Evolutionary conservation across 2,329 filamentous ascomycete genomes (phyloP).

Genomic region (Aspergillus tubingensis): DNA sequence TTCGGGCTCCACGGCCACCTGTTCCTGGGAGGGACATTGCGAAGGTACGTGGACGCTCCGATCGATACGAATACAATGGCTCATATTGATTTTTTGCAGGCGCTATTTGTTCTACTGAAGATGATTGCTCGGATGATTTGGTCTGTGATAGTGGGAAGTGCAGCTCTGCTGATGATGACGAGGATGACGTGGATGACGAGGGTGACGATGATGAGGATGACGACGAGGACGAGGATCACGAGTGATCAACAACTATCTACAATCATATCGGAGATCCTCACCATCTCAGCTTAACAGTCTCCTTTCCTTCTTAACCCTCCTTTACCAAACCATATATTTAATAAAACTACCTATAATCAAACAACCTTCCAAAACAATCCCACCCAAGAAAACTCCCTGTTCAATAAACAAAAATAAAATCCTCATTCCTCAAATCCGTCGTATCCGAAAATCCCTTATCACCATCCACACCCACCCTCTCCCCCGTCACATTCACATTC

Average conservation of each 20-base stretch:
- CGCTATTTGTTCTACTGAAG: constrained; percentile 14
- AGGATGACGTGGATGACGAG: no score
- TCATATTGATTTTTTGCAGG: constrained; percentile 17
- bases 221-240: no score
- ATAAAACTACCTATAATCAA: neutral
- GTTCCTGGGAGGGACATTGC: constrained; percentile 25
- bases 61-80: constrained; percentile 7
- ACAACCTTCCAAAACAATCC: neutral
- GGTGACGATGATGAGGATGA: no score
- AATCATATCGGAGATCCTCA: no score
- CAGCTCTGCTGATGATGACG: neutral
- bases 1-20: constrained; percentile 7
- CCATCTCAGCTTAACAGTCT: no score
- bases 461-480: neutral
- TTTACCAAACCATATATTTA: no score
- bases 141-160: constrained; percentile 13
- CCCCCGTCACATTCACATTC: neutral
- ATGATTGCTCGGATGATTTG: constrained; percentile 20
- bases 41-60: constrained; percentile 21
- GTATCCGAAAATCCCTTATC: constrained; percentile 20
- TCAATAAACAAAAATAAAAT: constrained; percentile 23
- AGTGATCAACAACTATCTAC: no score
- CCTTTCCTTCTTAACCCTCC: no score
- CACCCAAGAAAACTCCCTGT: no score
- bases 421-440: constrained; percentile 23